Conservation (phyloP, 2,329 filamentous ascomycete genomes). For the Scedosporium aurantiacum region DNA sequence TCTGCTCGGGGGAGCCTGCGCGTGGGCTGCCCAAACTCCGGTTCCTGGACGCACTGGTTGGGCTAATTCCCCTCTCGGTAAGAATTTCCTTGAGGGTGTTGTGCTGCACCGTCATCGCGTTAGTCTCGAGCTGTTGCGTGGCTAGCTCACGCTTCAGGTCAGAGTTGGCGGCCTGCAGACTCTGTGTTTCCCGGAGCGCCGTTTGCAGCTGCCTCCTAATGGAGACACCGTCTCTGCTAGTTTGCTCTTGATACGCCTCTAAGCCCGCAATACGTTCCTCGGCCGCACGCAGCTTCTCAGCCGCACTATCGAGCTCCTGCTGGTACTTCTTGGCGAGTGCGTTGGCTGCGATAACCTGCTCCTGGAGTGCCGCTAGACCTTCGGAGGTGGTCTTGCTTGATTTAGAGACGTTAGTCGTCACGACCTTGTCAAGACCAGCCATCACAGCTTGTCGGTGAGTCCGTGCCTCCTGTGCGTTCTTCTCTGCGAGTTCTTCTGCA, state of each 20-base stretch:
- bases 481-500: constrained; percentile 78
- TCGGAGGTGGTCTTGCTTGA: constrained; percentile 44
- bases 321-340: constrained; percentile 79
- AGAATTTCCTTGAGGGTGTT: constrained; percentile 88
- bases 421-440: constrained; percentile 67
- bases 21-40: constrained; percentile 63
- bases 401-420: constrained; percentile 38
- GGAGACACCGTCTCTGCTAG: constrained; percentile 80
- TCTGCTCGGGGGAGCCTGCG: constrained; percentile 69
- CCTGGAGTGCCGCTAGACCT: constrained; percentile 62
- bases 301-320: constrained; percentile 72
- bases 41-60: constrained; percentile 48
- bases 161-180: constrained; percentile 67
- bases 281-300: constrained; percentile 80
- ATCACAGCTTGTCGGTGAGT: constrained; percentile 77
- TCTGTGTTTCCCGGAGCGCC: constrained; percentile 71
- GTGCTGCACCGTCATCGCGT: constrained; percentile 84
- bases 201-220: constrained; percentile 84
- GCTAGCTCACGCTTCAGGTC: constrained; percentile 76
- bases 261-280: constrained; percentile 95
- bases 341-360: constrained; percentile 69
- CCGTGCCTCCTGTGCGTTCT: constrained; percentile 75
- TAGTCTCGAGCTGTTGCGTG: constrained; percentile 83
- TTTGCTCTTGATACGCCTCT: constrained; percentile 94
- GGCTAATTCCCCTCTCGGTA: constrained; percentile 76